Base-by-base conservation (phyloP, 768 basidiomycete genomes). In the Hygrophoropsis aurantiaca region DNA sequence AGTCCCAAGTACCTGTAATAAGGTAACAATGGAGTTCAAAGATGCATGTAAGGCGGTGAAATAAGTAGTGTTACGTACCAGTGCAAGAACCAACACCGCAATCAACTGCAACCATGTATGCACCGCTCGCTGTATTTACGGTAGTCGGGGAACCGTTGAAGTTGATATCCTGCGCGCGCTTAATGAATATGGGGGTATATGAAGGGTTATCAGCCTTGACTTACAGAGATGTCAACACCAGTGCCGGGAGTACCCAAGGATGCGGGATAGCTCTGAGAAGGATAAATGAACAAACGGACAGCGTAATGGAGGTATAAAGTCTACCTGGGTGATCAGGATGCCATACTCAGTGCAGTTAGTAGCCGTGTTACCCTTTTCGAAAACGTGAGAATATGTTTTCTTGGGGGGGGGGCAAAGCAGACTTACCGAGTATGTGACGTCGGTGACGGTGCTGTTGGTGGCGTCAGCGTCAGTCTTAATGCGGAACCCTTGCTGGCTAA, bases 311-410 rank as follows among this genome's bases (percentile, higher is more conserved):
- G 3, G 7, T 30, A 21, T 15, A 18, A 15, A 16, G 19, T 65
- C 18, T 46, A 73, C 78, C 63, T 82, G 79, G 57, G 82, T 79
- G 27, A 87, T 82, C 50, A 87, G 42, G 0, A 86, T 63, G 25
- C 84, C 85, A 47, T 75, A 85, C 24, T 58, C 16, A 1, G 64
- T 67, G 8, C 76, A 67, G 9, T 77, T 76, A 8, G 61, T 75
- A 2, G 74, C 80, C 11, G 71, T 77, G 59, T 86, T 85, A 27
- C 71, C 77, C 72, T 78, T n/a, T 13, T 11, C 36, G 35, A 50
- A 23, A 5, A 41, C 13, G 10, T 11, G 18, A 13, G 13, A 18
- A 41, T 5, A 23, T 26, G 40, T 9, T 6, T 3, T 11, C 33
- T 9, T 26, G 7, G 2, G 11, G 19, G 1, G 11, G 34, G 46